A percentile compares a stretch with the other conserved stretches of the same genome.
Evolutionary conservation across 176 grass and related monocot species (phyloP).

Genomic region (Musa itinerans): DNA sequence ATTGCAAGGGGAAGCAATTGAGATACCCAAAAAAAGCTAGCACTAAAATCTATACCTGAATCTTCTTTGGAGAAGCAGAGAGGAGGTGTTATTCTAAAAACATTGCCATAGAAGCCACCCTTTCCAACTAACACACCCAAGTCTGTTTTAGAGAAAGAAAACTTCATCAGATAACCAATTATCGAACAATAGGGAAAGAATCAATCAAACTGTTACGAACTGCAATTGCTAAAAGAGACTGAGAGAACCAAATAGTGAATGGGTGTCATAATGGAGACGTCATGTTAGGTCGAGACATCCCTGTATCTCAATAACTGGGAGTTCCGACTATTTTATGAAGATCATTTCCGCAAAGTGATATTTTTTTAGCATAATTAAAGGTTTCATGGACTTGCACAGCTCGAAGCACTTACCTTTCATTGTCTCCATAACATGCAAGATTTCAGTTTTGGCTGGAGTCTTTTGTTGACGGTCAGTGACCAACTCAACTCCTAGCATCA

Average conservation of each 20-base stretch:
- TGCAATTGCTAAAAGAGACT: no score
- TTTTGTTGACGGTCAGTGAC: slow-evolving; percentile 72
- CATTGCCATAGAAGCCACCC: slow-evolving; percentile 84
- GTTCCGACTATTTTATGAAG: no score
- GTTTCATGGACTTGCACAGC: no score
- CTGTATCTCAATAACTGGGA: no score
- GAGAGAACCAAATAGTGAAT: no score
- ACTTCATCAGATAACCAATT: background rate
- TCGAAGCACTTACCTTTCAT: slow-evolving; percentile 59
- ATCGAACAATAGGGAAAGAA: background rate
- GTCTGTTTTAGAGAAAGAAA: slow-evolving; percentile 32
- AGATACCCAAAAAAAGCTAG: background rate
- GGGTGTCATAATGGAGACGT: no score
- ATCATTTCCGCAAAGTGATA: no score
- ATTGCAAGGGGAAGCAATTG: background rate
- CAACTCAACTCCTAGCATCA: slow-evolving; percentile 87
- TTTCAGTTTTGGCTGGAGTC: slow-evolving; percentile 77
- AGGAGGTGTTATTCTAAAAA: slow-evolving; percentile 91
- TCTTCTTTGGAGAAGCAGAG: slow-evolving; percentile 82
- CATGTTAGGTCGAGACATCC: no score
- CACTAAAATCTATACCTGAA: slow-evolving; percentile 35
- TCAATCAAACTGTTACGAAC: background rate
- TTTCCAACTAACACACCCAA: slow-evolving; percentile 88
- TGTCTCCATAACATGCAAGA: slow-evolving; percentile 49
- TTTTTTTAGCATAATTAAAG: no score